phyloP scores from a whole-genome alignment of 331 rosid genomes.

The Stylosanthes scabra region DNA sequence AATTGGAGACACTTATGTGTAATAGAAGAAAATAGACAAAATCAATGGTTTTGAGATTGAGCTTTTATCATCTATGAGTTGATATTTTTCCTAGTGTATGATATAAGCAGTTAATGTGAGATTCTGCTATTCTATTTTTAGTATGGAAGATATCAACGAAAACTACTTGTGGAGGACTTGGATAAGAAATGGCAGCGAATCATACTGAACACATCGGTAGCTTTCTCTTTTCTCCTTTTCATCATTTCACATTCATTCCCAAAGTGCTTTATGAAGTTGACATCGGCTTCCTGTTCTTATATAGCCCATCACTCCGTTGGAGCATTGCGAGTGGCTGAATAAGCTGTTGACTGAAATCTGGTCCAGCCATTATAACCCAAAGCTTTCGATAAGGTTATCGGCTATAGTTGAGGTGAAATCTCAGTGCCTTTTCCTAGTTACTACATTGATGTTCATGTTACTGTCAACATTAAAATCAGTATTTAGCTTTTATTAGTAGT shows the following conservation, averaged over 20 bases:
- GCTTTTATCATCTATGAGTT: constrained; percentile 15
- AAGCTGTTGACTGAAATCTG: constrained; percentile 79
- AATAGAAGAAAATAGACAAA: constrained; percentile 11
- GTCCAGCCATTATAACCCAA: constrained; percentile 70
- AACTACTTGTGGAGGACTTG: constrained; percentile 82
- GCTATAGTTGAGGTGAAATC: constrained; percentile 78
- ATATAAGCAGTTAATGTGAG: constrained; percentile 33
- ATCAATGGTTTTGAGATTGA: constrained; percentile 21
- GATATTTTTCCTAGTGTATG: constrained; percentile 5
- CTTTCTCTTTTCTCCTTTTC: constrained; percentile 22
- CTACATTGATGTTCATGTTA: constrained; percentile 5
- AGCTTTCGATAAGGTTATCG: constrained; percentile 73
- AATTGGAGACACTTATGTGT: constrained; percentile 17
- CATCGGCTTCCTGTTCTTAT: constrained; percentile 29
- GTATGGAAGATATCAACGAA: constrained; percentile 85
- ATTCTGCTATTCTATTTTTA: constrained; percentile 51
- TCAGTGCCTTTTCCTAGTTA: constrained; percentile 7
- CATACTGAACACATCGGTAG: constrained; percentile 63
- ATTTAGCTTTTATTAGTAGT: neutral
- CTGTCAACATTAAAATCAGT: neutral
- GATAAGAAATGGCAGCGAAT: constrained; percentile 87
- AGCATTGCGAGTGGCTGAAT: constrained; percentile 97
- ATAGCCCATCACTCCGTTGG: constrained; percentile 90
- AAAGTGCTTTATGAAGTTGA: constrained; percentile 33
- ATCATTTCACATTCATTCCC: neutral